A percentile compares a stretch with the other conserved stretches of the same genome.
phyloP scores from a whole-genome alignment of 805 yeast species.

The Kurtzmaniella cleridarum region DNA sequence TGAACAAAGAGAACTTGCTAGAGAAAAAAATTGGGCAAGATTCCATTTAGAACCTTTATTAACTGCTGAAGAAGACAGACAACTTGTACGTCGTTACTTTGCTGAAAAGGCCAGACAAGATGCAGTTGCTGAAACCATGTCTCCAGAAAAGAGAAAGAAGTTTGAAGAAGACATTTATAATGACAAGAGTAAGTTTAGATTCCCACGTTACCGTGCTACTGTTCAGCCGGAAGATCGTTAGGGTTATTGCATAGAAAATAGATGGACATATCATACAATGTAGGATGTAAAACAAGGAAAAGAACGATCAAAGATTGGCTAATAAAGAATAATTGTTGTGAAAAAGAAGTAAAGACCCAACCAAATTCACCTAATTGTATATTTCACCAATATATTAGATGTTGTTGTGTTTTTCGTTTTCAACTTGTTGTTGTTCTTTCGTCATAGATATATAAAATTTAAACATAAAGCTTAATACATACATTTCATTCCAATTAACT shows the following conservation, averaged over 20 bases:
- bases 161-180: conserved; percentile 39
- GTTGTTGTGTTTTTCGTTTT: too few species aligned
- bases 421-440: too few species aligned
- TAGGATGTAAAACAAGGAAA: conserved; percentile 13
- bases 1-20: conserved; percentile 66
- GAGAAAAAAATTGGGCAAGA: conserved; percentile 78
- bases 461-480: too few species aligned
- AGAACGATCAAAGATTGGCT: too few species aligned
- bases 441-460: too few species aligned
- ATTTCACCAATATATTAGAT: too few species aligned
- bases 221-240: conserved; percentile 27
- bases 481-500: too few species aligned
- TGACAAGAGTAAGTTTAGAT: conserved; percentile 40
- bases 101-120: conserved; percentile 67
- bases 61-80: conserved; percentile 80
- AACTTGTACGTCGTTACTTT: conserved; percentile 62
- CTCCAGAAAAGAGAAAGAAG: conserved; percentile 31
- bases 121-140: conserved; percentile 38
- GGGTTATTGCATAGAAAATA: neutral
- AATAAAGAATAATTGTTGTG: too few species aligned
- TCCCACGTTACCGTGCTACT: conserved; percentile 40
- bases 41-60: conserved; percentile 67
- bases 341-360: too few species aligned
- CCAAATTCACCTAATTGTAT: too few species aligned
- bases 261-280: neutral